These are phyloP conservation scores for Coleophoma crateriformis DNA, from an alignment of 2,329 filamentous ascomycete species.

Conservation along the genomic window DNA sequence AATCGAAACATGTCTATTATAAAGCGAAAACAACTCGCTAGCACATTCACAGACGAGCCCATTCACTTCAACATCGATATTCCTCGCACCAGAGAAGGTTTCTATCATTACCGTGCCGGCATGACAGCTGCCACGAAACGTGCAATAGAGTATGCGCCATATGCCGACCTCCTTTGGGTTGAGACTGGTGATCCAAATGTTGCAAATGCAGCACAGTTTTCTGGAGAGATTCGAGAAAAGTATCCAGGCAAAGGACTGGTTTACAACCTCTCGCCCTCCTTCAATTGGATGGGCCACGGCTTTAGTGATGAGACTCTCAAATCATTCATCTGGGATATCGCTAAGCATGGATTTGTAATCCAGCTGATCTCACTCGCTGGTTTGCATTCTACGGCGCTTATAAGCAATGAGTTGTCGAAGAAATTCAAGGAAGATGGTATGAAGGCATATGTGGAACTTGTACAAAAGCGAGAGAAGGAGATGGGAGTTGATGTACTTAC, in stretches of 20 bases:
- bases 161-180: slow-evolving; percentile 93
- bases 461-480: slow-evolving; percentile 88
- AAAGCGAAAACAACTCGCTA: slow-evolving; percentile 68
- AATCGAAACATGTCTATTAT: slow-evolving; percentile 74
- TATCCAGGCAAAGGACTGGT: slow-evolving; percentile 83
- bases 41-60: slow-evolving; percentile 57
- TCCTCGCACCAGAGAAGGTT: slow-evolving; percentile 88
- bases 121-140: slow-evolving; percentile 87
- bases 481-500: slow-evolving; percentile 37
- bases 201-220: slow-evolving; percentile 68
- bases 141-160: slow-evolving; percentile 84
- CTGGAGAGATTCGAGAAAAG: slow-evolving; percentile 63
- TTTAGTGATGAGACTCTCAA: slow-evolving; percentile 79
- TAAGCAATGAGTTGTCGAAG: slow-evolving; percentile 68
- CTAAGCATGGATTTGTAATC: slow-evolving; percentile 73
- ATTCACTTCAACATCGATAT: slow-evolving; percentile 88
- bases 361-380: slow-evolving; percentile 64
- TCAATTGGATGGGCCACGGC: slow-evolving; percentile 98
- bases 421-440: slow-evolving; percentile 89
- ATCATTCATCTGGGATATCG: slow-evolving; percentile 95
- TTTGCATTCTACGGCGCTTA: slow-evolving; percentile 59
- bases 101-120: slow-evolving; percentile 84
- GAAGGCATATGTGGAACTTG: slow-evolving; percentile 92
- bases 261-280: slow-evolving; percentile 93
- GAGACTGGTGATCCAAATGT: slow-evolving; percentile 91